These are phyloP conservation scores for Lecanoromycetidae sp. DNA, from an alignment of 2,329 filamentous ascomycete species.

Conservation along the genomic window DNA sequence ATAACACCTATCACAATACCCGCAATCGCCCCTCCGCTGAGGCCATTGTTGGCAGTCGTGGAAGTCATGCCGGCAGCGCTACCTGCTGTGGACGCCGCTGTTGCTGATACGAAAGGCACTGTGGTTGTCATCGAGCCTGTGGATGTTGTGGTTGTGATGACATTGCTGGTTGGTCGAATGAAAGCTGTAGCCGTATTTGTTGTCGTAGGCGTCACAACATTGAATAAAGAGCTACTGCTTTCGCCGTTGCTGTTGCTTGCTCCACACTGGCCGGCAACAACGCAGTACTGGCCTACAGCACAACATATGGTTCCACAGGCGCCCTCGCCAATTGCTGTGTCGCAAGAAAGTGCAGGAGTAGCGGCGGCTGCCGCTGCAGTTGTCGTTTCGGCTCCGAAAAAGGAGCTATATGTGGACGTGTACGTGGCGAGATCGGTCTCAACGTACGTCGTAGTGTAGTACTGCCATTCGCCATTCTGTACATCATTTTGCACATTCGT, in stretches of 20 bases:
- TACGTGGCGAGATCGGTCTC: conserved; percentile 43
- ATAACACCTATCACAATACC: conserved; percentile 40
- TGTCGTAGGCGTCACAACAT: conserved; percentile 28
- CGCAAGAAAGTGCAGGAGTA: conserved; percentile 31
- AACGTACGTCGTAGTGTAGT: conserved; percentile 46
- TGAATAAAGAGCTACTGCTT: conserved; percentile 22
- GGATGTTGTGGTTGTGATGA: conserved; percentile 32
- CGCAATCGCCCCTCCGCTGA: conserved; percentile 40
- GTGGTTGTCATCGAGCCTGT: conserved; percentile 31
- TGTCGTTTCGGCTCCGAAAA: conserved; percentile 22
- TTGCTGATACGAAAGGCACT: conserved; percentile 33
- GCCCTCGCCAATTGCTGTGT: conserved; percentile 33
- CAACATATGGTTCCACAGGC: conserved; percentile 36
- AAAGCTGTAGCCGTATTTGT: conserved; percentile 27
- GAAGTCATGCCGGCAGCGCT: conserved; percentile 28
- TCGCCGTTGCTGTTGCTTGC: conserved; percentile 24
- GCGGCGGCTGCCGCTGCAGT: conserved; percentile 23
- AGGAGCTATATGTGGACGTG: conserved; percentile 44
- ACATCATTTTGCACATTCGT: conserved; percentile 11
- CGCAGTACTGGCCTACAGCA: conserved; percentile 32
- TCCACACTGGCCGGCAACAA: conserved; percentile 23
- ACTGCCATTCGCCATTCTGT: conserved; percentile 39
- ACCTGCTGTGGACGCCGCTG: conserved; percentile 25
- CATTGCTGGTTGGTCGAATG: conserved; percentile 34
- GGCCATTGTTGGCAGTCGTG: conserved; percentile 25